Evolutionary conservation across 768 basidiomycete genomes (phyloP), one percentile per base, ranked within the genome.

Genomic region (Phylloporus arenicola): DNA sequence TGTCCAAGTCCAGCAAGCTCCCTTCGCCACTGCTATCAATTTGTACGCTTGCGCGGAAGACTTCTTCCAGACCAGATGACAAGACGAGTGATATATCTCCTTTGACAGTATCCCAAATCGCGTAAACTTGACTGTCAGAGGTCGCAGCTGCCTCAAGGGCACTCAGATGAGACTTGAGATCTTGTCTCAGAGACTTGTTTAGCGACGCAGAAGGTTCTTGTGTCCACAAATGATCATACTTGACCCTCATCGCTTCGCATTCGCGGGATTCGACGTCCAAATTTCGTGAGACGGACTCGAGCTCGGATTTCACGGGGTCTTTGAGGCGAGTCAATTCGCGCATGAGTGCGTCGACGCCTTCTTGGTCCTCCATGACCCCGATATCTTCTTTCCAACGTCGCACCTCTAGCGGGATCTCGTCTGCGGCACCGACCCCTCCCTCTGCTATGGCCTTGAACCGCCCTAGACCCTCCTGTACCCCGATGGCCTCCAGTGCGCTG

Each of bases 211-310:
- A 86, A 0, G 95, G 94, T 9, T 80, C 78, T 67, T 96, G 94
- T 8, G 86, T 83, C 86, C 91, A 97, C 25, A 80, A 66, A 57
- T 92, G 85, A 27, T 86, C 86, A 66, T 91, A 94, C 67, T 87
- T 87, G 60, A 92, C 86, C 48, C 93, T 75, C 83, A 85, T 81
- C 43, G 78, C 74, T 69, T 99, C 95, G 68, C 93, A 97, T 42
- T 93, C 92, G 56, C 83, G 73, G 30, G 81, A 83, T 68, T 98
- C 96, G 34, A 71, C 70, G 14, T 96, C 94, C 35, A 99, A 70
- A 43, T 92, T 83, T 4, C 75, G 70, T 3, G 77, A 74, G 35
- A 86, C 67, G 19, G 69, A 64, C 9, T 89, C 81, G 38, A 99
- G 73, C 37, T 85, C 84, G 10, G 68, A 60, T 49, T 71, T 72